Evolutionary conservation across 352 stramenopile species (phyloP), one percentile per base, ranked within the genome.

Genomic region (Chrysophaeum taylorii): DNA sequence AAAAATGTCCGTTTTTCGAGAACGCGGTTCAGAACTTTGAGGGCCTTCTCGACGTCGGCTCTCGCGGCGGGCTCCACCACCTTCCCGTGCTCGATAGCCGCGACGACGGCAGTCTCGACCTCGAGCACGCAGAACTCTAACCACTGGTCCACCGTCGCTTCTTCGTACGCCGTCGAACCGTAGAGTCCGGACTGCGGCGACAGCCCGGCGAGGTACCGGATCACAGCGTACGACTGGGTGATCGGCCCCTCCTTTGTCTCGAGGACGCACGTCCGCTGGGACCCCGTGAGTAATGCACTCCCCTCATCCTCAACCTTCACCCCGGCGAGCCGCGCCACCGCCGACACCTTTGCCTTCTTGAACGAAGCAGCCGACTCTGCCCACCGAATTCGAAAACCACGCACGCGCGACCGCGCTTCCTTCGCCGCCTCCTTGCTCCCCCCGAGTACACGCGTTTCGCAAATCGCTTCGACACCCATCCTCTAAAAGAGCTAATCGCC

Each of bases 41-140:
- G 61, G 29, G 74, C 73, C 25, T 64, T 42, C 31, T 71, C 54
- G 21, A 86, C 31, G 50, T 85, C 62, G 16, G 67, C 64, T 69
- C 79, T 76, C 36, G 69, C 54, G n/a, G 23, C 29, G 61, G 9
- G 5, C 7, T 16, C 5, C 15, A 68, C 36, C 2, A 23, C 41
- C 42, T 42, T 39, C 25, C 2, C 33, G 25, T n/a, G 35, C 53
- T 69, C 27, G 31, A 35, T 61, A 33, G 81, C 42, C 16, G 77
- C 74, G 36, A 60, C 62, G 48, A 60, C 35, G 38, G 75, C 72
- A 31, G 78, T 61, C 42, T 82, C 78, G 14, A 84, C 33, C 67
- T 83, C 77, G 21, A 71, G 64, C 73, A 72, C 78, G 48, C 37
- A 78, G 38, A 81, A 83, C 39, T 84, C 79, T 31, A 84, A 67